Conservation (phyloP, 2,329 filamentous ascomycete species). For the Ophioceras dolichostomum region DNA sequence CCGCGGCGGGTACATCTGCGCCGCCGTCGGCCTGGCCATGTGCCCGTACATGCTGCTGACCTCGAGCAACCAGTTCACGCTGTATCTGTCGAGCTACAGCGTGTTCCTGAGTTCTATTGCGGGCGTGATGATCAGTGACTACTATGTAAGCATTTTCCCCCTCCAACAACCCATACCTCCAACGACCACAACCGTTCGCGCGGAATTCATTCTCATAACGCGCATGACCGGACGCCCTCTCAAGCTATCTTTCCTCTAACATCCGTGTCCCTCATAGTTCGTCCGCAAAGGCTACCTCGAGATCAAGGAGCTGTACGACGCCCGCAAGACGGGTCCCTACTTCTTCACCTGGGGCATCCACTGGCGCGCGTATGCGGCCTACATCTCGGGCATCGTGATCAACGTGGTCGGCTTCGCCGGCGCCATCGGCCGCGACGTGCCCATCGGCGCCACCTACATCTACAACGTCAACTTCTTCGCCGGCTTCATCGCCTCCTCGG, state of each 20-base stretch:
- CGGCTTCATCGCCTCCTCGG: conserved; percentile 60
- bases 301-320: conserved; percentile 68
- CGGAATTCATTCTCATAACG: too few relatives aligned
- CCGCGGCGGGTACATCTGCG: conserved; percentile 78
- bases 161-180: neutral
- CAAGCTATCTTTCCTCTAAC: neutral
- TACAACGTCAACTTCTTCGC: conserved; percentile 88
- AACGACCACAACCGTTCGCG: too few relatives aligned
- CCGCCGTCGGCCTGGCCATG: conserved; percentile 67
- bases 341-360: conserved; percentile 63
- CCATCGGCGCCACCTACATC: conserved; percentile 68
- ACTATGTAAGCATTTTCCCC: conserved; percentile 42
- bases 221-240: too few relatives aligned
- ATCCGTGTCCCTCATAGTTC: conserved; percentile 14
- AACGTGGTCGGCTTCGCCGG: conserved; percentile 89
- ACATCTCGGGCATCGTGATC: conserved; percentile 72
- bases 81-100: conserved; percentile 82
- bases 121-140: conserved; percentile 81
- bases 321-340: conserved; percentile 54
- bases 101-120: conserved; percentile 91
- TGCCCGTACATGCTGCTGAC: conserved; percentile 75
- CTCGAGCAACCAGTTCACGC: conserved; percentile 71
- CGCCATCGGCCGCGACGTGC: conserved; percentile 59
- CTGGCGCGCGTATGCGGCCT: conserved; percentile 75
- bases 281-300: conserved; percentile 75